These are phyloP conservation scores for Aspergillus quadricinctus DNA, from an alignment of 2,329 filamentous ascomycete genomes.

Conservation along the genomic window DNA sequence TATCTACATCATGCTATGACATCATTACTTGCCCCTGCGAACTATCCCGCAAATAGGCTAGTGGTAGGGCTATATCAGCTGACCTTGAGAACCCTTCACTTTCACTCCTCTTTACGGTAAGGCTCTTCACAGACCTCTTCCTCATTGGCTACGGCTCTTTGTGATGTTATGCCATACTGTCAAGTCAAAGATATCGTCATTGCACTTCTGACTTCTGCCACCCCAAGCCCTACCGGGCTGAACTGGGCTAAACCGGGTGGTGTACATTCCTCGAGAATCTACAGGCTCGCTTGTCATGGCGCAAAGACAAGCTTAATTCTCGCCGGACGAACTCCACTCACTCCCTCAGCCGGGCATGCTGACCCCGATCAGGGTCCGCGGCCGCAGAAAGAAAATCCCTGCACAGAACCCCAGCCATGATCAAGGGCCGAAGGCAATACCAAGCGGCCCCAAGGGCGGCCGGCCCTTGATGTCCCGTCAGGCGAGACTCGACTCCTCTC, in stretches of 20 bases:
- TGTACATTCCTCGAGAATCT: neutral
- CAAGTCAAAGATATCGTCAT: neutral
- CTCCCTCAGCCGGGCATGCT: slow-evolving; percentile 12
- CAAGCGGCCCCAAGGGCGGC: slow-evolving; percentile 13
- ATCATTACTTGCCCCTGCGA: neutral
- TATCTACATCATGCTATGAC: neutral
- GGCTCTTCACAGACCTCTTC: neutral
- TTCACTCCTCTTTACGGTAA: neutral
- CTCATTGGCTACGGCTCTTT: neutral
- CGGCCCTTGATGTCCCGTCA: slow-evolving; percentile 12
- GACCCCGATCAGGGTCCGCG: slow-evolving; percentile 31
- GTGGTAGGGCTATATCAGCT: slow-evolving; percentile 9
- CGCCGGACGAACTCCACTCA: neutral
- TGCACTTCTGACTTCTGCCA: neutral
- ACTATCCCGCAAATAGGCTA: neutral
- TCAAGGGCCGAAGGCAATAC: slow-evolving; percentile 3
- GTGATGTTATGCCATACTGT: neutral
- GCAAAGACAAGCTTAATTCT: neutral
- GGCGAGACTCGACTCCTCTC: slow-evolving; percentile 6
- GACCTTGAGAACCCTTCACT: neutral
- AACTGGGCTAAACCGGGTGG: neutral
- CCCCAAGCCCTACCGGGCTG: neutral
- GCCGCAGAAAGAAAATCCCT: slow-evolving; percentile 19
- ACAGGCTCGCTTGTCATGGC: slow-evolving; percentile 1
- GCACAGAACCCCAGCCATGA: neutral